phyloP scores from a whole-genome alignment of 768 basidiomycete genomes.

The Cystofilobasidium capitatum region DNA sequence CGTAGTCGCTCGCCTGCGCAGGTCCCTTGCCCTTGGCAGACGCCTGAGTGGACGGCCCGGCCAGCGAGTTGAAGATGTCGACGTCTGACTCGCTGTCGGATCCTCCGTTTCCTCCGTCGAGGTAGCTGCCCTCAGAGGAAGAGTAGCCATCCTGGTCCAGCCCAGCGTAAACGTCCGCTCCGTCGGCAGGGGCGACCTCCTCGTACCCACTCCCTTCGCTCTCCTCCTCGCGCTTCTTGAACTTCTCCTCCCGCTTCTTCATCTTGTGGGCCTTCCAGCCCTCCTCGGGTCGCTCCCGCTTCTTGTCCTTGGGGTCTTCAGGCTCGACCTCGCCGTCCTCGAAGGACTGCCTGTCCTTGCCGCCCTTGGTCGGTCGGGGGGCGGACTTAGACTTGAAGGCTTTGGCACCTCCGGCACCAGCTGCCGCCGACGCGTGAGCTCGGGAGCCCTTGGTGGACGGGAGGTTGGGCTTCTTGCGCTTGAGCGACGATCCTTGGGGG shows the following conservation, averaged over 20 bases:
- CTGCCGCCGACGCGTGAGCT: slow-evolving; percentile 2
- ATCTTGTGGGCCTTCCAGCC: slow-evolving; percentile 5
- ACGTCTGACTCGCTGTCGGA: slow-evolving; percentile 17
- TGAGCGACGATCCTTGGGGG: slow-evolving; percentile 2
- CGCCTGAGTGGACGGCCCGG: slow-evolving; percentile 2
- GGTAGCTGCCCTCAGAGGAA: not conserved
- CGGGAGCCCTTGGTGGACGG: slow-evolving; percentile 13
- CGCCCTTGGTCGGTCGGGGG: slow-evolving; percentile 7
- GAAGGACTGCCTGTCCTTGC: slow-evolving; percentile 3
- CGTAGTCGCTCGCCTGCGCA: slow-evolving; percentile 8
- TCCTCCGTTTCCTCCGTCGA: not conserved
- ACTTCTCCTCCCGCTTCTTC: slow-evolving; percentile 3
- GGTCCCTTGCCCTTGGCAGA: slow-evolving; percentile 20
- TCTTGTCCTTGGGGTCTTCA: not conserved
- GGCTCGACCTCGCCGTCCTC: slow-evolving; percentile 10
- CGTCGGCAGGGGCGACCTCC: slow-evolving; percentile 22
- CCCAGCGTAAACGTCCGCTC: slow-evolving; percentile 5
- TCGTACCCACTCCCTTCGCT: slow-evolving; percentile 25
- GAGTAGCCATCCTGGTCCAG: slow-evolving; percentile 6
- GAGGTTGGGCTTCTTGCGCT: slow-evolving; percentile 21
- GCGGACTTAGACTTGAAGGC: slow-evolving; percentile 11
- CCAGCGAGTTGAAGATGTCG: slow-evolving; percentile 25
- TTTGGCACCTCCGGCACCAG: slow-evolving; percentile 1
- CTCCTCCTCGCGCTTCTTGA: slow-evolving; percentile 18
- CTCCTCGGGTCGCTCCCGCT: slow-evolving; percentile 5